These are phyloP conservation scores for Colletotrichum sp. DNA, from an alignment of 2,329 filamentous ascomycete species.

Conservation along the genomic window DNA sequence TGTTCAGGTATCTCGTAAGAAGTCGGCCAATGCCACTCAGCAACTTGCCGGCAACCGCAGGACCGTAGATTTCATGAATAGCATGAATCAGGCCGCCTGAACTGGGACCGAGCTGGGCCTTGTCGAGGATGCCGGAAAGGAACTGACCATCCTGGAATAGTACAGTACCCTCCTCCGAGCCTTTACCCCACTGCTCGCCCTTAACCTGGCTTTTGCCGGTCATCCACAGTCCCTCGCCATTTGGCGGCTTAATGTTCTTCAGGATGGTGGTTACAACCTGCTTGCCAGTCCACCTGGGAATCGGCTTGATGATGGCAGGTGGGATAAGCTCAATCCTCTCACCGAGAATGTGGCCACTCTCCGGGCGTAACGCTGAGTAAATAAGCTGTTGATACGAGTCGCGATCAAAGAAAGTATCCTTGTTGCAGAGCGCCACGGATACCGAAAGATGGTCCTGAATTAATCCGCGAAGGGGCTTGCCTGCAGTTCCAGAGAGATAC, in stretches of 20 bases:
- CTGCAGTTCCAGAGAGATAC: slow-evolving; percentile 91
- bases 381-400: slow-evolving; percentile 93
- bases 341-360: slow-evolving; percentile 84
- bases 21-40: slow-evolving; percentile 89
- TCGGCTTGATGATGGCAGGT: slow-evolving; percentile 83
- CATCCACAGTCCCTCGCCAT: slow-evolving; percentile 80
- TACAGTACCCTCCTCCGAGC: slow-evolving; percentile 81
- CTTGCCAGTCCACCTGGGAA: slow-evolving; percentile 90
- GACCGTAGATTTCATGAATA: slow-evolving; percentile 91
- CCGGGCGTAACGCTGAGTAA: slow-evolving; percentile 87
- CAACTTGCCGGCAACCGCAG: slow-evolving; percentile 83
- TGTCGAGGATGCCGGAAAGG: slow-evolving; percentile 90
- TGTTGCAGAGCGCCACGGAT: slow-evolving; percentile 86
- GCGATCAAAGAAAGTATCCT: slow-evolving; percentile 88
- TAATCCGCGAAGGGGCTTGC: slow-evolving; percentile 90
- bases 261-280: slow-evolving; percentile 92
- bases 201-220: slow-evolving; percentile 80
- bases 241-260: slow-evolving; percentile 84
- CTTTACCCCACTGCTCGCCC: slow-evolving; percentile 77
- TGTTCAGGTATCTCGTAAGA: slow-evolving; percentile 87
- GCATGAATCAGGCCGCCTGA: slow-evolving; percentile 89
- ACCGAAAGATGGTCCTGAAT: slow-evolving; percentile 99
- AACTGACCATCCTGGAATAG: slow-evolving; percentile 88
- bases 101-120: slow-evolving; percentile 89
- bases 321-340: slow-evolving; percentile 82